Conservation (phyloP, 2,329 filamentous ascomycete genomes). For the Cadophora gregata region DNA sequence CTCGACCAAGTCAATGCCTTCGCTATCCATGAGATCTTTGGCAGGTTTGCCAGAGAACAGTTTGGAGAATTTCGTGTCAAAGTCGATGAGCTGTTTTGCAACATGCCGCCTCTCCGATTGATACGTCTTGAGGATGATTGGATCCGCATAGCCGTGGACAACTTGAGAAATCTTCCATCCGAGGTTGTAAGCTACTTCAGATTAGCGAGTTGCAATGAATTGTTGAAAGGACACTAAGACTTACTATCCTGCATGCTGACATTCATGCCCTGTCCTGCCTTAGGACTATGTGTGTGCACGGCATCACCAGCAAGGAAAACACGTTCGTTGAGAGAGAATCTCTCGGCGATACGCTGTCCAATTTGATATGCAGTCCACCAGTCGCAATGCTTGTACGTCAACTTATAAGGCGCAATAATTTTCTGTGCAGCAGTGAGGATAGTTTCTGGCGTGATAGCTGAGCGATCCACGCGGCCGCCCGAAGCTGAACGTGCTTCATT, state of each 20-base stretch:
- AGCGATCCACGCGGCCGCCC: constrained; percentile 62
- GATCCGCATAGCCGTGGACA: constrained; percentile 46
- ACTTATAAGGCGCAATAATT: constrained; percentile 70
- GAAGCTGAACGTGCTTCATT: constrained; percentile 42
- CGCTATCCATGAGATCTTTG: constrained; percentile 46
- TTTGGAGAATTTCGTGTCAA: constrained; percentile 63
- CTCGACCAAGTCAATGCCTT: constrained; percentile 64
- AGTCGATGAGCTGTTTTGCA: constrained; percentile 69
- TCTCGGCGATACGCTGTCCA: constrained; percentile 62
- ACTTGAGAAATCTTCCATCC: constrained; percentile 59
- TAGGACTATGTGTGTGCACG: constrained; percentile 63
- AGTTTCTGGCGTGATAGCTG: constrained; percentile 65
- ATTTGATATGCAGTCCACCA: constrained; percentile 68
- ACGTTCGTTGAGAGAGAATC: constrained; percentile 45
- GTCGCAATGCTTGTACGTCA: constrained; percentile 66
- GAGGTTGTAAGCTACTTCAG: constrained; percentile 56
- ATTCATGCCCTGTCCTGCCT: constrained; percentile 67
- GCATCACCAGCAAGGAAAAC: constrained; percentile 62
- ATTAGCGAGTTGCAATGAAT: no score
- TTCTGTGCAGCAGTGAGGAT: constrained; percentile 67
- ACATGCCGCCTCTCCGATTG: constrained; percentile 64
- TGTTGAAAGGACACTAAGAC: no score
- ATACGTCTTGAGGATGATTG: constrained; percentile 63
- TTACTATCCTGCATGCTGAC: constrained; percentile 61
- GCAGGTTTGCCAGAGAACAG: constrained; percentile 61